Conservation (phyloP, 495 filamentous ascomycete genomes). For the Penicillium paradoxum region DNA sequence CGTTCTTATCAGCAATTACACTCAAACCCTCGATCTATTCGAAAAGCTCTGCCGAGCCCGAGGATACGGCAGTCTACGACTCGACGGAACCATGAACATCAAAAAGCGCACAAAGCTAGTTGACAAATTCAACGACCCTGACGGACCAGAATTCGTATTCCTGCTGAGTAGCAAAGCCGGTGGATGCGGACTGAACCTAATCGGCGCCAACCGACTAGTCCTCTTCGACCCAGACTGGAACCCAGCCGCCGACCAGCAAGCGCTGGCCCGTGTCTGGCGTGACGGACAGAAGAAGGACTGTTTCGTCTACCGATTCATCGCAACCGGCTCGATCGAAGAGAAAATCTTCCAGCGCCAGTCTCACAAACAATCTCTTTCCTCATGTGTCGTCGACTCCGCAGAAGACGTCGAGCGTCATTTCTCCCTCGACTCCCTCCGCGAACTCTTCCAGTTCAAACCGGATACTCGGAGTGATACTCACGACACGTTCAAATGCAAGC, state of each 20-base stretch:
- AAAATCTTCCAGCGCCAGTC: slow-evolving; percentile 99
- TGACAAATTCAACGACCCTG: slow-evolving; percentile 95
- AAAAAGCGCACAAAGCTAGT: slow-evolving; percentile 96
- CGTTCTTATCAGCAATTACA: slow-evolving; percentile 97
- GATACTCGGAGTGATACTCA: slow-evolving; percentile 89
- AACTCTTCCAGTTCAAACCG: slow-evolving; percentile 87
- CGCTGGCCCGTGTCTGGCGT: slow-evolving; percentile 94
- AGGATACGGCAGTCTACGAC: slow-evolving; percentile 76
- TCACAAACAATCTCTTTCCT: slow-evolving; percentile 94
- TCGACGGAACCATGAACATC: slow-evolving; percentile 97
- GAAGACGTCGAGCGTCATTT: slow-evolving; percentile 98
- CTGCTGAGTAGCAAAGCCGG: slow-evolving; percentile 94
- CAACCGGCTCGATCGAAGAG: slow-evolving; percentile 96
- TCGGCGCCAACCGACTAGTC: slow-evolving; percentile 93
- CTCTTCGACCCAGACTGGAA: slow-evolving; percentile 99
- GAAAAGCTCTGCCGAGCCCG: slow-evolving; percentile 83
- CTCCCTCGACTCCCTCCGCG: slow-evolving; percentile 76
- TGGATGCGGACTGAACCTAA: slow-evolving; percentile 94
- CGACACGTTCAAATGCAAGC: slow-evolving; percentile 98
- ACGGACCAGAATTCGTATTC: slow-evolving; percentile 89
- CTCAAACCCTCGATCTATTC: slow-evolving; percentile 92
- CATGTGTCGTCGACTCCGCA: slow-evolving; percentile 94
- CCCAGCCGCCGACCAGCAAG: slow-evolving; percentile 96
- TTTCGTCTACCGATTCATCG: slow-evolving; percentile 98
- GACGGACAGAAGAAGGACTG: slow-evolving; percentile 99